phyloP scores from a whole-genome alignment of 2,329 filamentous ascomycete genomes.

The Lecanicillium sp. region DNA sequence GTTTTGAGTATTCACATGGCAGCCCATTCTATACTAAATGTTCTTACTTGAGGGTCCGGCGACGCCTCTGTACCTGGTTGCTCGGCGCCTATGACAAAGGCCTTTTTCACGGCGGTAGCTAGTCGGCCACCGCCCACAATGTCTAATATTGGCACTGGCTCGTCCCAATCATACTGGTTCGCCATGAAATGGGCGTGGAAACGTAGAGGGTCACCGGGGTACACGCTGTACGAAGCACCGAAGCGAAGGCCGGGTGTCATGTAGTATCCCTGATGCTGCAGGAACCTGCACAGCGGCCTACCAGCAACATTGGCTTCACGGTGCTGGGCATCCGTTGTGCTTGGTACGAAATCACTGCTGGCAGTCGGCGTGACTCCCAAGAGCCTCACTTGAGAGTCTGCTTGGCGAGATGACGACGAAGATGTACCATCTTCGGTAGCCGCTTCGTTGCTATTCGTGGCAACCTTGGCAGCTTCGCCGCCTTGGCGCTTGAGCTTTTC shows the following conservation, averaged over 20 bases:
- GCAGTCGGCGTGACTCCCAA: constrained; percentile 28
- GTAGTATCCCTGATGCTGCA: constrained; percentile 75
- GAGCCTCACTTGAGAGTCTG: constrained; percentile 3
- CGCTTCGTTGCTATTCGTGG: not conserved
- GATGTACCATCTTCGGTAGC: not conserved
- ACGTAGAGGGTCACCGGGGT: constrained; percentile 87
- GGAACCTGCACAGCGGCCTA: constrained; percentile 63
- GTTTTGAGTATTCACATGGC: constrained; percentile 57
- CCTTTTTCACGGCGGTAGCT: constrained; percentile 94
- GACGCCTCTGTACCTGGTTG: constrained; percentile 25
- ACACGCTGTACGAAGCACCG: constrained; percentile 88
- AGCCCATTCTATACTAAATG: constrained; percentile 89
- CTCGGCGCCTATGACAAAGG: constrained; percentile 74
- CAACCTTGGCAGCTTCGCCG: constrained; percentile 1
- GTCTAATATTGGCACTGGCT: constrained; percentile 76
- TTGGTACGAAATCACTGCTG: constrained; percentile 21
- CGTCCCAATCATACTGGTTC: constrained; percentile 77
- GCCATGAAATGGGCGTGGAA: constrained; percentile 94
- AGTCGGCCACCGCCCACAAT: constrained; percentile 79
- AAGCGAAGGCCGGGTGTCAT: constrained; percentile 89
- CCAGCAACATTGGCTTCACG: constrained; percentile 11
- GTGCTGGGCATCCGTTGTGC: constrained; percentile 9
- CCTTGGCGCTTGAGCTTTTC: constrained; percentile 14
- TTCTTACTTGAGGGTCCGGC: constrained; percentile 41
- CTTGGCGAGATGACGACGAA: not conserved